Evolutionary conservation across 306 rosid genomes (phyloP), one percentile per base, ranked within the genome.

Genomic region (Malus sylvestris): DNA sequence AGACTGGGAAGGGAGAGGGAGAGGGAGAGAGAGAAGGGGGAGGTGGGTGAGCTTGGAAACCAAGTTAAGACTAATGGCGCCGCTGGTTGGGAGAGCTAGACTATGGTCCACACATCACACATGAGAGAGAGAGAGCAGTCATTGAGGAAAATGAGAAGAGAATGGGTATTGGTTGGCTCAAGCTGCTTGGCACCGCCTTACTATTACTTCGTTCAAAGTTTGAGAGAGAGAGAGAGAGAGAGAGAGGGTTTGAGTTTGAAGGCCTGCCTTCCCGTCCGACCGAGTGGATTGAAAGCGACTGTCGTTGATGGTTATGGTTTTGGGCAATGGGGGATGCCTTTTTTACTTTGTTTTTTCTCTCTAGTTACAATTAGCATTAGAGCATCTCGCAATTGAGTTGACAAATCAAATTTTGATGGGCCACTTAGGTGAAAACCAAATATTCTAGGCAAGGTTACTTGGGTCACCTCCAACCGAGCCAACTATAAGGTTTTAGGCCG

Each of bases 21-120:
- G 25, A 25, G 25, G 63, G 38, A 5, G 70, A 25, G 69, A 35
- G 18, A 72, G 33, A 3, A 2, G 61, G 5, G 27, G 30, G 57
- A 12, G 91, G 94, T 86, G 86, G 93, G 92, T 89, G 96, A 83
- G 78, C 87, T 88, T 89, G 83, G 90, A 85, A 91, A 87, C 76
- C 62, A 89, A 89, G 96, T 84, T 86, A 87, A 83, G 94, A 84
- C 90, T 86, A 80, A 83, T 85, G 90, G 91, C 88, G 97, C 94
- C 88, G 94, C 91, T 93, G 88, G 89, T 80, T 68, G 84, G 86
- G 81, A 78, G 49, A 55, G 60, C 60, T 51, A 33, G 64, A 13
- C 78, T 79, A 78, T 85, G 94, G 88, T 45, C 96, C 92, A 83
- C 83, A 49, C 40, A 1, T 12, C 65, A 49, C 84, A 71, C 59